phyloP scores from a whole-genome alignment of 1,284 basidiomycete genomes.

The Gomphus sp. region DNA sequence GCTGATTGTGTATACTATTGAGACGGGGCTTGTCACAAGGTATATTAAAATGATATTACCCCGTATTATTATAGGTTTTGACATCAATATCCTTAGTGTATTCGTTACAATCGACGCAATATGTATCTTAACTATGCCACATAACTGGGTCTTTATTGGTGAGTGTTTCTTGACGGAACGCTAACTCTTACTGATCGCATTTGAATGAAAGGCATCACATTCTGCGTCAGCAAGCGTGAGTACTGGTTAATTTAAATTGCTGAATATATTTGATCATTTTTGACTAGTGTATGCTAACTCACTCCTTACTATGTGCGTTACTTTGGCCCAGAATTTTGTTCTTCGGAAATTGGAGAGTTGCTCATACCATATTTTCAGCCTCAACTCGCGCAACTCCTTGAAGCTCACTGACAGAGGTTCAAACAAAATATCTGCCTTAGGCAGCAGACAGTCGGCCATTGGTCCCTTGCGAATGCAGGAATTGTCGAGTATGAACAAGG shows the following conservation, averaged over 20 bases:
- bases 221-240: conserved; percentile 7
- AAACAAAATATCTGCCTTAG: neutral
- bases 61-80: neutral
- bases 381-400: conserved; percentile 8
- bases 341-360: neutral
- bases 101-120: conserved; percentile 5
- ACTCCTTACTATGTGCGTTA: conserved; percentile 8
- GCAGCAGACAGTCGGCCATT: neutral
- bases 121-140: conserved; percentile 7
- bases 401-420: neutral
- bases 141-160: conserved; percentile 10
- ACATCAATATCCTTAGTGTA: neutral
- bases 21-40: conserved; percentile 9
- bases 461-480: conserved; percentile 3
- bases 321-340: neutral
- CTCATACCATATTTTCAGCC: neutral
- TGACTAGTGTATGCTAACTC: conserved; percentile 9
- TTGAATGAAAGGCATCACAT: neutral
- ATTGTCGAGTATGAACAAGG: neutral
- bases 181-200: neutral
- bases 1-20: conserved; percentile 8
- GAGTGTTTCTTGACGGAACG: neutral
- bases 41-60: neutral
- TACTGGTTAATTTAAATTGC: neutral
- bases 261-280: neutral